Conservation (phyloP, 1,139 yeast genomes). For the Saccharomyces pastorianus region DNA sequence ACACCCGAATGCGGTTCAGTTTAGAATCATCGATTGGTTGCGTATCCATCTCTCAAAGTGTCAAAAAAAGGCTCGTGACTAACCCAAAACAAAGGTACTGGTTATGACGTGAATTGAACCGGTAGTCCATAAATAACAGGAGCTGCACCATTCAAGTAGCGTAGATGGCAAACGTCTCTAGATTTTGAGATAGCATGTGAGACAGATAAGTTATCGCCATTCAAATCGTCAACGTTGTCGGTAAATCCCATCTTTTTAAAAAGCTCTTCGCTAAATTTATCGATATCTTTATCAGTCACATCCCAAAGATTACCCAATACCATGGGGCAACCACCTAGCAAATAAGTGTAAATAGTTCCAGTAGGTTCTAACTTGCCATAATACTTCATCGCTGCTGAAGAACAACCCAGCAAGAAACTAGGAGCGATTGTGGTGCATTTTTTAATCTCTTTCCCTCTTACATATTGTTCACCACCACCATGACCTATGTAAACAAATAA, state of each 20-base stretch:
- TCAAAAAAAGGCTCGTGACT: not conserved
- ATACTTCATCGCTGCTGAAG: conserved; percentile 63
- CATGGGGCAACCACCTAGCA: conserved; percentile 76
- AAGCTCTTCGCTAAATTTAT: conserved; percentile 55
- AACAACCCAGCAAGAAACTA: conserved; percentile 77
- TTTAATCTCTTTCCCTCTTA: conserved; percentile 47
- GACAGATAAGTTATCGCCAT: conserved; percentile 9
- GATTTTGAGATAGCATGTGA: conserved; percentile 46
- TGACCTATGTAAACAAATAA: conserved; percentile 84
- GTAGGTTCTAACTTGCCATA: conserved; percentile 61
- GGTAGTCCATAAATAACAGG: conserved; percentile 78
- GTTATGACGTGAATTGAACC: conserved; percentile 20
- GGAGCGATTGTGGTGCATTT: conserved; percentile 49
- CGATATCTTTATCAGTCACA: conserved; percentile 93
- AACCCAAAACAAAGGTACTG: too few species aligned
- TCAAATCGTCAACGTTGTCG: conserved; percentile 11
- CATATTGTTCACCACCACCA: conserved; percentile 87
- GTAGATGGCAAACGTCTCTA: conserved; percentile 56
- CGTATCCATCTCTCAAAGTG: not conserved
- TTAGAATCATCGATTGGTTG: not conserved
- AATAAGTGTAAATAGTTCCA: conserved; percentile 71
- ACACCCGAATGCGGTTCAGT: not conserved
- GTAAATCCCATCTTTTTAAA: conserved; percentile 58
- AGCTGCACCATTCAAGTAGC: conserved; percentile 70
- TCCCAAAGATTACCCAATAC: conserved; percentile 89